Evolutionary conservation across 2,329 filamentous ascomycete species (phyloP).

Genomic region (Sclerotinia spermophila): DNA sequence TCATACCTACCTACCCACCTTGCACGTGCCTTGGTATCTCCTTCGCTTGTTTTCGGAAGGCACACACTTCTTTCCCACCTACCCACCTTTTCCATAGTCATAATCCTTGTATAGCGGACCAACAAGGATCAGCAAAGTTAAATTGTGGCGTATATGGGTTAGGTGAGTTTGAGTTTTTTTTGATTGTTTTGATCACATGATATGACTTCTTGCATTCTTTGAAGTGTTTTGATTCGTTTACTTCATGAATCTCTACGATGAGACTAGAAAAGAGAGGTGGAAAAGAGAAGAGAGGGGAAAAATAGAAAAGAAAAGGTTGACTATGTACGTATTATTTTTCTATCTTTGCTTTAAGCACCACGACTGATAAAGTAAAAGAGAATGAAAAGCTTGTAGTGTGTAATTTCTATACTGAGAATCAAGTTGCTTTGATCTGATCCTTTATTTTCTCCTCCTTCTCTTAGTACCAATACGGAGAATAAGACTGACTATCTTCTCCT

Average conservation of each 20-base stretch:
- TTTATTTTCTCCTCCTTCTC: background rate
- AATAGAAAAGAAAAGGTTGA: background rate
- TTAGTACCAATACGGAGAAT: background rate
- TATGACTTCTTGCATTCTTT: fast-evolving
- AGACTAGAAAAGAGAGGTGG: too few relatives aligned
- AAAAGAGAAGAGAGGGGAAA: background rate
- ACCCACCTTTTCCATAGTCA: background rate
- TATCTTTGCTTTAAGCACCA: background rate
- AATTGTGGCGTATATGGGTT: background rate
- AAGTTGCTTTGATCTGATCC: background rate
- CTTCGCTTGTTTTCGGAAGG: background rate
- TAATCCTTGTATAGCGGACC: background rate
- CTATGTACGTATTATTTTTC: too few relatives aligned
- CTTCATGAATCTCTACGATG: too few relatives aligned
- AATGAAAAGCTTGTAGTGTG: background rate
- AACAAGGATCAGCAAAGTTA: background rate
- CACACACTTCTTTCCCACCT: background rate
- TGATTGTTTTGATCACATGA: background rate
- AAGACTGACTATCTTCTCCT: background rate
- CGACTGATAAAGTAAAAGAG: background rate
- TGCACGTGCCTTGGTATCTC: background rate
- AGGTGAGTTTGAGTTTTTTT: background rate
- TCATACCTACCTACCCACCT: background rate
- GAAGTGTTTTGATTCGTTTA: background rate
- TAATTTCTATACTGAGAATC: background rate